Evolutionary conservation across 305 asterid genomes (phyloP), one percentile per base, ranked within the genome.

Genomic region (Solanum aculeatissimum): DNA sequence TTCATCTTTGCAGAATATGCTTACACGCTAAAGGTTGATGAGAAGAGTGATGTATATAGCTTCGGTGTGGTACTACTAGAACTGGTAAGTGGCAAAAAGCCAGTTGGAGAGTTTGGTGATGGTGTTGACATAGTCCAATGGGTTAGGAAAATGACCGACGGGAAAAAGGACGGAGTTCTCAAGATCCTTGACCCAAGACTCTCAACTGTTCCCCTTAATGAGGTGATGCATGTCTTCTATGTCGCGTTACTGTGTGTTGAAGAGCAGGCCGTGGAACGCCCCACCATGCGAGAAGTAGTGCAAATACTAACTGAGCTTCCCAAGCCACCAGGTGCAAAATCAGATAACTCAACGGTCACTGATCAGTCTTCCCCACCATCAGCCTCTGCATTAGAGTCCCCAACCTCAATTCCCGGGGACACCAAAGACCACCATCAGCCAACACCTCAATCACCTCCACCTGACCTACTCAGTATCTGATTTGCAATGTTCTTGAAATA

Each of bases 201-300:
- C 81, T 89, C 96, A 2, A 91, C 98, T 0, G 98, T 89, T 68
- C 98, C 99, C 63, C 88, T 94, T 57, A 92, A 92, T 43, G 99
- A 96, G 82, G 97, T 93, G 84, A 96, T 94, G 95, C 99, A 96
- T 15, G 93, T 93, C 6, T 96, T 96, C 90, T 94, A 94, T 47
- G 97, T 94, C 0, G 99, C 99, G 19, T 92, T 94, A 98, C 93
- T 96, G 27, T 96, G 99, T 74, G 98, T 96, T 0, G 98, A 94
- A 87, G 99, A 96, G 66, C 98, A 93, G 79, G 97, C 98, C 6
- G 94, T 96, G 2, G 97, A 91, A 62, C 94, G 99, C 25, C 99
- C 99, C 83, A 96, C 97, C 60, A 96, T 96, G 99, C 91, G 99
- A 4, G 98, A 96, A 80, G 99, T 96, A 0, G 98, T 96, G 49